These are phyloP conservation scores for Chrysanthemum makinoi DNA, from an alignment of 129 eudicot species.

Conservation along the genomic window DNA sequence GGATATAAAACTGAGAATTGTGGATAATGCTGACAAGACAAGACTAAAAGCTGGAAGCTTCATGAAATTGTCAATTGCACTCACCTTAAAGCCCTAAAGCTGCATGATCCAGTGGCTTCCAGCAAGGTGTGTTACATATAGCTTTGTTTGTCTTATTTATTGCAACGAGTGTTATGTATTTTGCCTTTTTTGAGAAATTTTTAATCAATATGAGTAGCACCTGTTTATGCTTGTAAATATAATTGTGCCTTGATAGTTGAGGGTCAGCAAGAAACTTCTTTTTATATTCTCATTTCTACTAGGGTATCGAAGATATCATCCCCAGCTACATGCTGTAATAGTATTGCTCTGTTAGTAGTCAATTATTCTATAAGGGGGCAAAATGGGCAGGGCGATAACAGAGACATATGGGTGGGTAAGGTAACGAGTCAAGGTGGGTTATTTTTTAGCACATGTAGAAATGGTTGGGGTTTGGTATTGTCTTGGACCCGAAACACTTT, in stretches of 20 bases:
- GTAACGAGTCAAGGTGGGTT: too few relatives aligned
- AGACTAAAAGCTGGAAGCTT: constrained; percentile 56
- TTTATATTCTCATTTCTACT: background rate
- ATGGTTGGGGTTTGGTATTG: too few relatives aligned
- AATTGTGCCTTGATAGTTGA: too few relatives aligned
- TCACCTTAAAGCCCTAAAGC: constrained; percentile 66
- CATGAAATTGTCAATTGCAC: constrained; percentile 64
- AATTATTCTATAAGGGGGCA: too few relatives aligned
- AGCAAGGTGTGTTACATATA: constrained; percentile 56
- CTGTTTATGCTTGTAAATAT: too few relatives aligned
- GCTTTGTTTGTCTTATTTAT: constrained; percentile 12
- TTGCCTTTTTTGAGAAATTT: background rate
- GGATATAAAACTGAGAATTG: constrained; percentile 49
- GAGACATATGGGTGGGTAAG: too few relatives aligned
- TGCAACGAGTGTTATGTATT: background rate
- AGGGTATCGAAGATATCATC: constrained; percentile 1
- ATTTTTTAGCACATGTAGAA: too few relatives aligned
- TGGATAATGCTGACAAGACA: constrained; percentile 48
- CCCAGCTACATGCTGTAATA: background rate
- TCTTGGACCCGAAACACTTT: too few relatives aligned
- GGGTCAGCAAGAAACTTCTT: too few relatives aligned
- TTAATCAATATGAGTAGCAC: too few relatives aligned
- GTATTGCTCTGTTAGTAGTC: background rate
- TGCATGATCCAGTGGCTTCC: constrained; percentile 74
- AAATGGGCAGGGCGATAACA: too few relatives aligned